Evolutionary conservation across 2,329 filamentous ascomycete genomes (phyloP), one percentile per base, ranked within the genome.

Genomic region (Fusarium sp.): DNA sequence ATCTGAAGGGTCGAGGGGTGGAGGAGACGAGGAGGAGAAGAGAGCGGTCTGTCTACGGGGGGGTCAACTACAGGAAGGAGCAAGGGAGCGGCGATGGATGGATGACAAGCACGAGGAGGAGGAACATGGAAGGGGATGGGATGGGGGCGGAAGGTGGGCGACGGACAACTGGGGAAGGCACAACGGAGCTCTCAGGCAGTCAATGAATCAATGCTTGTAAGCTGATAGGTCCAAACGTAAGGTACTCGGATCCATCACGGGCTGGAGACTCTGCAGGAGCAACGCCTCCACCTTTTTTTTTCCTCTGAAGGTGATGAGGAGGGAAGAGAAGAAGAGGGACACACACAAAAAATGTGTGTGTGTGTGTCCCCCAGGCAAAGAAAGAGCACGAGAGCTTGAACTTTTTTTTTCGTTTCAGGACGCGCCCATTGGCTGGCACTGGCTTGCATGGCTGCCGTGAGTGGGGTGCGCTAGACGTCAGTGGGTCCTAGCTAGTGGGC

Each of bases 401-500:
- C 77, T 80, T 83, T 83, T 83, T 78, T 81, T 82, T 81, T 79
- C 76, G 75, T 79, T 80, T 79, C 76, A 78, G 71, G 65, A 52
- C 59, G 64, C 66, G 74, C 72, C 76, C 68, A 83, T 84, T 84
- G 82, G 82, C 65, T 75, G 73, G 75, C 73, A 67, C 72, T 80
- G 76, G 73, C 70, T 69, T 79, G 77, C 82, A 79, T 80, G 81
- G 79, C 73, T 83, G 78, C 80, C 80, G 77, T 43, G 76, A 77
- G 81, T 81, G 82, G 82, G 73, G 14, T 69, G 63, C 72, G 67
- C 79, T 81, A 82, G 69, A 80, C 74, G 77, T 79, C 74, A 79
- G 80, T 81, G 78, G 79, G 76, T 71, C 76, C 39, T 18, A 14
- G 48, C 27, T 52, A 31, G 63, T 70, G 71, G 72, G 43, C 68